Conservation (phyloP, 768 basidiomycete species). For the Vararia minispora region DNA sequence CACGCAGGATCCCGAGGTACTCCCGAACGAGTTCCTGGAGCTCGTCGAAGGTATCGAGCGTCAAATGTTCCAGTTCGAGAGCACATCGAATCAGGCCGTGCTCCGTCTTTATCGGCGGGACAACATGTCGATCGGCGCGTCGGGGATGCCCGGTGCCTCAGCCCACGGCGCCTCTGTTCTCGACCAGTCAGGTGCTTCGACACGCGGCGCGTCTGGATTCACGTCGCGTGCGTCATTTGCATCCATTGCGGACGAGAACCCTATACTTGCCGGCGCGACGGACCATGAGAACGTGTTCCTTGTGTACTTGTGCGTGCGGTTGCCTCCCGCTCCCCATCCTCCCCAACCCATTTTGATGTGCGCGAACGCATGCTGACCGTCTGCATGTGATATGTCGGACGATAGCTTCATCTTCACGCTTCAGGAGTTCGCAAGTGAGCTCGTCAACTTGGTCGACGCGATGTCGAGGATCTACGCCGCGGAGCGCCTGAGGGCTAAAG, state of each 20-base stretch:
- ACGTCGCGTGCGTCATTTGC: constrained; percentile 14
- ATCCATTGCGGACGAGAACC: constrained; percentile 23
- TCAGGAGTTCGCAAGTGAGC: constrained; percentile 85
- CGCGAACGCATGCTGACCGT: constrained; percentile 2
- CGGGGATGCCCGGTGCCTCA: no score
- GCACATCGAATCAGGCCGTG: constrained; percentile 76
- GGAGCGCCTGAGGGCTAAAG: constrained; percentile 36
- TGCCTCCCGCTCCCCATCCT: no score
- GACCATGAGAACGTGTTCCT: constrained; percentile 82
- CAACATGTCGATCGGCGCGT: no score
- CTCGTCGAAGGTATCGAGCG: constrained; percentile 57
- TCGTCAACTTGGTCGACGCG: constrained; percentile 72
- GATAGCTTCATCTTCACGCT: constrained; percentile 89
- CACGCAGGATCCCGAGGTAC: constrained; percentile 23
- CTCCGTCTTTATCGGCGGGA: constrained; percentile 59
- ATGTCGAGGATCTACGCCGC: constrained; percentile 69
- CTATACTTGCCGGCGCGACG: constrained; percentile 25
- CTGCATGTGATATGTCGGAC: not conserved
- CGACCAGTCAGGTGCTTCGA: no score
- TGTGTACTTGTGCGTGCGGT: constrained; percentile 84
- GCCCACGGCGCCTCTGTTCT: constrained; percentile 1
- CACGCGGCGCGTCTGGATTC: constrained; percentile 11
- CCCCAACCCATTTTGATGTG: not conserved
- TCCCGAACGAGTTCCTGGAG: constrained; percentile 51
- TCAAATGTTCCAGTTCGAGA: constrained; percentile 65